Evolutionary conservation across 345 rosid genomes (phyloP), one percentile per base, ranked within the genome.

Genomic region (Linum usitatissimum): DNA sequence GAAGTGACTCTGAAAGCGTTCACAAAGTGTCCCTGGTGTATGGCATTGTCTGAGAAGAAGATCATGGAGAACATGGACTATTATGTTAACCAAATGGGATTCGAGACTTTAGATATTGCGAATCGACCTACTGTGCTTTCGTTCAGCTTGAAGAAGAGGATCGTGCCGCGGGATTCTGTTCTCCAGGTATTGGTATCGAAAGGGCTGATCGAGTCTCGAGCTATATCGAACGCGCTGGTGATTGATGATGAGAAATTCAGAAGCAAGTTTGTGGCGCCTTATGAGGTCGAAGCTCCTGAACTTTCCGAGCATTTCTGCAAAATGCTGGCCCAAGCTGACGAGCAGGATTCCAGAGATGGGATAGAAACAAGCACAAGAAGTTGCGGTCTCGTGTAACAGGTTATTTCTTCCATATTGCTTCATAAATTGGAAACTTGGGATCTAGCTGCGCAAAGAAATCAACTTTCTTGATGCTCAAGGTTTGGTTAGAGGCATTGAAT

Each of bases 91-190:
- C 70, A 80, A 71, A 77, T 82, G 80, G 82, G 73, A 1, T 34
- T 63, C 67, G 65, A 54, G 9, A 65, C 90, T 4, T 59, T 67
- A 54, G 62, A 28, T 6, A 68, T 84, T 17, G 83, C 72, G 0
- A 66, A 69, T 23, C 65, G 63, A 31, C 86, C 86, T 0, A 71
- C 60, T 14, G 64, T 81, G 6, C 57, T 83, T 38, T 68, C 76
- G 55, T 76, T 71, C 55, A 83, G 77, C 70, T 59, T 83, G 66
- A 78, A 79, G 58, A 85, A 76, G 77, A 79, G 87, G 70, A 82
- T 78, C 15, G 64, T 75, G 40, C 87, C 87, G 0, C 70, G 87
- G 65, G 80, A 81, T 66, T 68, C 70, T 1, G 83, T 82, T 38
- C 36, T 74, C 38, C 53, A 28, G 48, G 76, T 77, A 53, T 54